Conservation (phyloP, 2,329 filamentous ascomycete species). For the Lasiodiplodia theobromae region DNA sequence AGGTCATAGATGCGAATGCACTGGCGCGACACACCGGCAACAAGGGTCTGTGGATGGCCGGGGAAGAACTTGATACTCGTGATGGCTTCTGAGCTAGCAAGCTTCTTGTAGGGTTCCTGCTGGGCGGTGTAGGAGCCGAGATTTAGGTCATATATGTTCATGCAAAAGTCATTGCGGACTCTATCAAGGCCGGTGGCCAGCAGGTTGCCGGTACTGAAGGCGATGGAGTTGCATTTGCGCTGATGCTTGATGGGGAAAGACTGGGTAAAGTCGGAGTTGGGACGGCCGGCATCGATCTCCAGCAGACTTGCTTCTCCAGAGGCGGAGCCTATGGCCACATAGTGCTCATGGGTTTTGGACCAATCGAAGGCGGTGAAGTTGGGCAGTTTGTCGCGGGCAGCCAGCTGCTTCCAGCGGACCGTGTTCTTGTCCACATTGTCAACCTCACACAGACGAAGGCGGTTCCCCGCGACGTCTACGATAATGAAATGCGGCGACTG, state of each 20-base stretch:
- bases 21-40: constrained; percentile 77
- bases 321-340: constrained; percentile 77
- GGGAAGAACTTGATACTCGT: constrained; percentile 85
- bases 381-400: constrained; percentile 62
- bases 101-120: constrained; percentile 62
- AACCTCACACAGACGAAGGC: constrained; percentile 65
- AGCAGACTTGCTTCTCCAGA: constrained; percentile 79
- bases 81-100: constrained; percentile 72
- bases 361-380: constrained; percentile 71
- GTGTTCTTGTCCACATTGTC: constrained; percentile 42
- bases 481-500: constrained; percentile 65
- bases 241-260: constrained; percentile 76
- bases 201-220: constrained; percentile 75
- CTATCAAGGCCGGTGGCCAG: constrained; percentile 81
- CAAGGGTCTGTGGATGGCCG: constrained; percentile 75
- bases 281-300: constrained; percentile 69
- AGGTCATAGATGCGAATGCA: constrained; percentile 81
- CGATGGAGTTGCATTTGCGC: constrained; percentile 80
- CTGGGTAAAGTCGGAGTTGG: constrained; percentile 58
- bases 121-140: constrained; percentile 59
- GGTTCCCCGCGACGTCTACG: constrained; percentile 66
- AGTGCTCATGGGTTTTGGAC: constrained; percentile 66
- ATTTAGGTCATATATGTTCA: constrained; percentile 83
- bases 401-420: constrained; percentile 61
- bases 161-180: constrained; percentile 80